Percentiles rank a stretch among this genome's conserved stretches.
phyloP scores from a whole-genome alignment of 2,329 filamentous ascomycete species.

The Trichophyton mentagrophytes region DNA sequence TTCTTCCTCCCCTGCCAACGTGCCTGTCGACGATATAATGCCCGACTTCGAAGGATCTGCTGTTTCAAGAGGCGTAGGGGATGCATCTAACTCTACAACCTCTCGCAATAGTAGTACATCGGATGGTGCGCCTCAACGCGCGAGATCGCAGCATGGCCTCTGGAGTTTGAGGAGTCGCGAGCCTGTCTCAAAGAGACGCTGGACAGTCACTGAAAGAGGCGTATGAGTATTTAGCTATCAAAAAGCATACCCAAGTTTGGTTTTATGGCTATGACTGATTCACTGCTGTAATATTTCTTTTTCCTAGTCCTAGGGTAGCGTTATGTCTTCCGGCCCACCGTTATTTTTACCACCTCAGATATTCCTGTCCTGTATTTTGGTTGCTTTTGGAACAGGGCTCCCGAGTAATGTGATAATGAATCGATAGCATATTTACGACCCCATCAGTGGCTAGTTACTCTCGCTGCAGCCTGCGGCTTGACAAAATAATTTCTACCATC shows the following conservation, averaged over 20 bases:
- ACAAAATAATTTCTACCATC: no score
- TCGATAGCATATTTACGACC: no score
- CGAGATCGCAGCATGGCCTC: constrained; percentile 23
- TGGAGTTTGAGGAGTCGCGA: constrained; percentile 22
- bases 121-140: constrained; percentile 17
- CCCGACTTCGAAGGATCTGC: constrained; percentile 23
- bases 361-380: no score
- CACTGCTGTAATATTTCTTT: no score
- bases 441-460: no score
- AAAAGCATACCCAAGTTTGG: background rate
- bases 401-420: no score
- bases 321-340: no score
- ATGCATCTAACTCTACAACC: background rate
- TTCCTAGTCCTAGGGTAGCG: no score
- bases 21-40: constrained; percentile 23
- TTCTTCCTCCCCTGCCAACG: constrained; percentile 16
- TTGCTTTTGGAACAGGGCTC: no score
- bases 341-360: no score
- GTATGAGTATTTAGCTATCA: background rate
- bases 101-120: background rate
- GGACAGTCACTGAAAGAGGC: constrained; percentile 27
- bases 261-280: no score
- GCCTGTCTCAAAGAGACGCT: constrained; percentile 23
- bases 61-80: background rate
- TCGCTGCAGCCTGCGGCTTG: no score